A percentile compares a stretch with the other conserved stretches of the same genome.
Evolutionary conservation across 139 green algal species (phyloP).

Genomic region (Nannochloris sp.): DNA sequence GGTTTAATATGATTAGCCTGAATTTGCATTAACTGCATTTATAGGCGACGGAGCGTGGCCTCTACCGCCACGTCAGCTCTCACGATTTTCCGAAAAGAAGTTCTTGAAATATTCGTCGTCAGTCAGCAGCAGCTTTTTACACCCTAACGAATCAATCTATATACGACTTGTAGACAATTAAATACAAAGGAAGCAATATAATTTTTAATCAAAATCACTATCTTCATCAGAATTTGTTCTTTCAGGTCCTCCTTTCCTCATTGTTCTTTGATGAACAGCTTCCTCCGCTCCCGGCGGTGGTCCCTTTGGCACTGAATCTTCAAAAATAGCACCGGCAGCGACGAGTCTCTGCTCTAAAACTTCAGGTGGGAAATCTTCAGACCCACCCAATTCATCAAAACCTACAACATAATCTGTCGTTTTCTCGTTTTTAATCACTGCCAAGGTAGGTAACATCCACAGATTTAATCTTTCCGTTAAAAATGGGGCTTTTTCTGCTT

Average conservation of each 20-base stretch:
- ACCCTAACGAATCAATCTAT: not conserved
- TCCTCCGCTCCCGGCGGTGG: conserved; percentile 20
- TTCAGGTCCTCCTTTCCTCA: conserved; percentile 22
- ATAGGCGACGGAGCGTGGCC: too few relatives aligned
- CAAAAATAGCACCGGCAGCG: conserved; percentile 18
- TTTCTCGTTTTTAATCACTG: conserved; percentile 85
- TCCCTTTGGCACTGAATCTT: conserved; percentile 3
- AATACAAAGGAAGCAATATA: too few relatives aligned
- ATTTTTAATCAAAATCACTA: conserved; percentile 64
- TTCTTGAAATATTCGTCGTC: too few relatives aligned
- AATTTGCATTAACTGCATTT: too few relatives aligned
- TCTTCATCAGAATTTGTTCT: conserved; percentile 67
- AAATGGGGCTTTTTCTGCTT: conserved; percentile 94
- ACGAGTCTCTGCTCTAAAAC: conserved; percentile 8
- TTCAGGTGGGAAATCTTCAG: conserved; percentile 48
- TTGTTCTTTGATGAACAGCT: conserved; percentile 29
- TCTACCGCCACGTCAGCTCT: too few relatives aligned
- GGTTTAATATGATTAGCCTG: too few relatives aligned
- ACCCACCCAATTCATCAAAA: conserved; percentile 60
- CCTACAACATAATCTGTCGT: conserved; percentile 72
- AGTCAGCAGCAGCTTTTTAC: not conserved
- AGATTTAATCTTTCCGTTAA: conserved; percentile 79
- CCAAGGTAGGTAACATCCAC: conserved; percentile 92
- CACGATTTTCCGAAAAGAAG: too few relatives aligned
- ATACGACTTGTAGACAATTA: not conserved